phyloP scores from a whole-genome alignment of 2,329 filamentous ascomycete species.

The Cladophialophora yegresii region DNA sequence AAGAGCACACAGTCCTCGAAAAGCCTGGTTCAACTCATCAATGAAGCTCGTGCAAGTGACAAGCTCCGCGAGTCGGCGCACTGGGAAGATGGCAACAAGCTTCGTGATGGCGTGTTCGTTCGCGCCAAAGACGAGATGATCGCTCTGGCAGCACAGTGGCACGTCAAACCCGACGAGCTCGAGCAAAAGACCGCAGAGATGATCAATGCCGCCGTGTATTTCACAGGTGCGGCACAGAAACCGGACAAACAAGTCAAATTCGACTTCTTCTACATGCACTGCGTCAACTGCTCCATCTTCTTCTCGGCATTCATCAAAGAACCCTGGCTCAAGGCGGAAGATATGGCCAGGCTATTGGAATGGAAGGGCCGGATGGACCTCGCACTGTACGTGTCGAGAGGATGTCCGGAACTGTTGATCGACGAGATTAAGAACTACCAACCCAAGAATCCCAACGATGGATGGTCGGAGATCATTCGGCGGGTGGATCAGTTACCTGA shows the following conservation, averaged over 20 bases:
- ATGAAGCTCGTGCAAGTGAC: conserved; percentile 59
- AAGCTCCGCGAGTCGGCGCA: conserved; percentile 58
- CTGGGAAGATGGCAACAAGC: conserved; percentile 62
- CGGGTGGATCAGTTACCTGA: conserved; percentile 57
- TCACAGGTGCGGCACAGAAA: conserved; percentile 63
- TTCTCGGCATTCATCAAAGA: conserved; percentile 59
- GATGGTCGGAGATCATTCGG: conserved; percentile 50
- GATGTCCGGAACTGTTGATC: conserved; percentile 61
- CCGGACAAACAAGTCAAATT: conserved; percentile 68
- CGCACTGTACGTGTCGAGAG: conserved; percentile 70
- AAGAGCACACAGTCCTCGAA: conserved; percentile 37
- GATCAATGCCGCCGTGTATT: conserved; percentile 65
- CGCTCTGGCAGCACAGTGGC: conserved; percentile 60
- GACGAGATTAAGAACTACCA: conserved; percentile 63
- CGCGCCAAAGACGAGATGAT: conserved; percentile 67
- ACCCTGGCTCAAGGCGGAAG: conserved; percentile 60
- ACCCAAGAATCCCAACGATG: conserved; percentile 48
- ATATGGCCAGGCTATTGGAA: conserved; percentile 72
- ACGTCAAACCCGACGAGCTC: conserved; percentile 58
- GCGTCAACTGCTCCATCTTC: conserved; percentile 76
- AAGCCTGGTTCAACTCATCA: conserved; percentile 61
- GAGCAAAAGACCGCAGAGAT: conserved; percentile 64
- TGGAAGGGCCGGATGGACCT: conserved; percentile 79
- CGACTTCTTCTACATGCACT: conserved; percentile 84
- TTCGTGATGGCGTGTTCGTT: conserved; percentile 67